Conservation (phyloP, 73 alveolate genomes). For the Paramecium pentaurelia region DNA sequence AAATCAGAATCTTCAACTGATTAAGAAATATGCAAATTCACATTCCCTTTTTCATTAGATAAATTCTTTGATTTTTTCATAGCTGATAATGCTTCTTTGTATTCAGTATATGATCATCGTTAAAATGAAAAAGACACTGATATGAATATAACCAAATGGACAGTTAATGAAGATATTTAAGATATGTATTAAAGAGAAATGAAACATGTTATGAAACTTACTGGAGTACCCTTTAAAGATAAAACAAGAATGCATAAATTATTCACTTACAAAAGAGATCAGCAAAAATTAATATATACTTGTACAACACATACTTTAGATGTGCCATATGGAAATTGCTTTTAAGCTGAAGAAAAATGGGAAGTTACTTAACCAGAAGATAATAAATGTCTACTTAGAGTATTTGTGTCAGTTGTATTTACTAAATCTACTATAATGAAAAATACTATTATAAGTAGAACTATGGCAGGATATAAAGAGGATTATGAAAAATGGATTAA, state of each 20-base stretch:
- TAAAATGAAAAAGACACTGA: background rate
- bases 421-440: conserved; percentile 44
- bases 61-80: conserved; percentile 3
- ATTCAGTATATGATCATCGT: background rate
- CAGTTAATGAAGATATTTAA: background rate
- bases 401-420: background rate
- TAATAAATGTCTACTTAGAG: background rate
- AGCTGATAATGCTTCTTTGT: conserved; percentile 18
- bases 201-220: background rate
- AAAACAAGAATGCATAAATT: conserved; percentile 14
- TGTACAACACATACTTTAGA: conserved; percentile 42
- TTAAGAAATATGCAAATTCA: conserved; percentile 7
- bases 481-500: conserved; percentile 44
- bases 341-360: conserved; percentile 37
- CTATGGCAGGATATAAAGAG: background rate
- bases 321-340: conserved; percentile 26
- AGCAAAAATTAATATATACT: background rate
- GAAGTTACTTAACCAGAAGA: conserved; percentile 18
- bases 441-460: background rate
- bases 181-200: conserved; percentile 22
- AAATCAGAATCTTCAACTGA: background rate
- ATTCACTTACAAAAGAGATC: conserved; percentile 1
- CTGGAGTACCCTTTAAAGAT: conserved; percentile 34
- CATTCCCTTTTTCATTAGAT: background rate
- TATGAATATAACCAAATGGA: background rate